A percentile compares a stretch with the other conserved stretches of the same genome.
Evolutionary conservation across 2,329 filamentous ascomycete genomes (phyloP).

Genomic region (Aspergillus felis): DNA sequence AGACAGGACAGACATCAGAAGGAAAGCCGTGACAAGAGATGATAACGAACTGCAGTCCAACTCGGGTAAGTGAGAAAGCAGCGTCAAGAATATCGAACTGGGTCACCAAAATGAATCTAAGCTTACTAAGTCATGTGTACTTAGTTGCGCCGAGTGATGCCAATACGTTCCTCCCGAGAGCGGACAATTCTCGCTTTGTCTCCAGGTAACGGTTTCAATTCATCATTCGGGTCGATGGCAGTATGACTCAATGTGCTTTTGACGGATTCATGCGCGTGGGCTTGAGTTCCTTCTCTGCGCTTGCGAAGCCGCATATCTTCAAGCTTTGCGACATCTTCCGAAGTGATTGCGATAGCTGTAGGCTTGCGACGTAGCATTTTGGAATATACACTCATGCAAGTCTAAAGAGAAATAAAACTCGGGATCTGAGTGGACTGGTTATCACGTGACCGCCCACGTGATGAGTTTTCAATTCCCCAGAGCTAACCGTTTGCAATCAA

Average conservation of each 20-base stretch:
- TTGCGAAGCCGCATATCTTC: conserved; percentile 40
- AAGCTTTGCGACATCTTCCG: conserved; percentile 46
- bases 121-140: conserved; percentile 1
- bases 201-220: conserved; percentile 47
- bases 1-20: not conserved
- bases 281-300: conserved; percentile 24
- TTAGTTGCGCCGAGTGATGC: conserved; percentile 26
- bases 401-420: not conserved
- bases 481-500: not conserved
- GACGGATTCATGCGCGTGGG: conserved; percentile 18
- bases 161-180: conserved; percentile 45
- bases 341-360: conserved; percentile 48
- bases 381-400: not conserved
- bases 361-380: conserved; percentile 50
- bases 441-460: not conserved
- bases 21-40: not conserved
- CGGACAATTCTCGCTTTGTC: conserved; percentile 47
- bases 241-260: conserved; percentile 18
- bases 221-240: conserved; percentile 46
- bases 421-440: too few species aligned
- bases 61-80: not conserved
- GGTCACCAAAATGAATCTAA: not conserved
- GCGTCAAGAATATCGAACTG: not conserved
- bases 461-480: not conserved
- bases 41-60: not conserved